A percentile compares a stretch with the other conserved stretches of the same genome.
These are phyloP conservation scores for Podospora anserina DNA, from an alignment of 495 filamentous ascomycete genomes.

Conservation along the genomic window DNA sequence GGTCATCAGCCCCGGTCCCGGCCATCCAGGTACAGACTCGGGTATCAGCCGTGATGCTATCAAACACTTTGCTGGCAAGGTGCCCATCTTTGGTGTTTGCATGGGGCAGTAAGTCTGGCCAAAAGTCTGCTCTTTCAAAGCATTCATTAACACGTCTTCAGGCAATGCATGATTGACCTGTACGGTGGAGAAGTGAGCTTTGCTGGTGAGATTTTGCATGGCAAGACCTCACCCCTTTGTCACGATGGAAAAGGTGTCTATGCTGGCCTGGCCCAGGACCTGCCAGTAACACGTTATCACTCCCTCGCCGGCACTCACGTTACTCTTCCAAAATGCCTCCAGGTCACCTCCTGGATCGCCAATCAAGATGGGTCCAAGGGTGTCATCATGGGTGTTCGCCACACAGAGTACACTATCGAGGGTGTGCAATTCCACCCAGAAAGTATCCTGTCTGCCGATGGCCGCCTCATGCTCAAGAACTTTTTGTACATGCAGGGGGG, in stretches of 20 bases:
- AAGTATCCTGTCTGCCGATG: conserved; percentile 88
- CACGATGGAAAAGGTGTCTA: conserved; percentile 92
- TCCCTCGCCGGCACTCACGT: conserved; percentile 91
- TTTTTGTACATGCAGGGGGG: conserved; percentile 84
- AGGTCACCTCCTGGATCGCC: conserved; percentile 87
- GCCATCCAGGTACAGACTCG: conserved; percentile 84
- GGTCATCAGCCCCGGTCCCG: conserved; percentile 91
- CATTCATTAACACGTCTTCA: conserved; percentile 15
- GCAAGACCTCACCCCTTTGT: conserved; percentile 85
- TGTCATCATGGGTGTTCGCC: conserved; percentile 94
- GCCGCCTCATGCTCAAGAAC: conserved; percentile 84
- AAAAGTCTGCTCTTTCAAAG: background rate
- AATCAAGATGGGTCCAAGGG: conserved; percentile 61
- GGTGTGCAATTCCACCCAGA: conserved; percentile 98
- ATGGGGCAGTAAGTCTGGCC: conserved; percentile 77
- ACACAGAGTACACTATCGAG: conserved; percentile 85
- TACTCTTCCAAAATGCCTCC: conserved; percentile 80
- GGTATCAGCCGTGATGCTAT: conserved; percentile 92
- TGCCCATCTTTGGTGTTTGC: conserved; percentile 95
- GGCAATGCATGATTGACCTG: conserved; percentile 88
- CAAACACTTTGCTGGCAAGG: conserved; percentile 87
- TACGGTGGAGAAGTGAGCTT: conserved; percentile 90
- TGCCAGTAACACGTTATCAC: conserved; percentile 93
- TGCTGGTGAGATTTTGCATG: conserved; percentile 94
- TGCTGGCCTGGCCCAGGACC: conserved; percentile 65